These are phyloP conservation scores for Choiromyces venosus DNA, from an alignment of 495 filamentous ascomycete genomes.

Conservation along the genomic window DNA sequence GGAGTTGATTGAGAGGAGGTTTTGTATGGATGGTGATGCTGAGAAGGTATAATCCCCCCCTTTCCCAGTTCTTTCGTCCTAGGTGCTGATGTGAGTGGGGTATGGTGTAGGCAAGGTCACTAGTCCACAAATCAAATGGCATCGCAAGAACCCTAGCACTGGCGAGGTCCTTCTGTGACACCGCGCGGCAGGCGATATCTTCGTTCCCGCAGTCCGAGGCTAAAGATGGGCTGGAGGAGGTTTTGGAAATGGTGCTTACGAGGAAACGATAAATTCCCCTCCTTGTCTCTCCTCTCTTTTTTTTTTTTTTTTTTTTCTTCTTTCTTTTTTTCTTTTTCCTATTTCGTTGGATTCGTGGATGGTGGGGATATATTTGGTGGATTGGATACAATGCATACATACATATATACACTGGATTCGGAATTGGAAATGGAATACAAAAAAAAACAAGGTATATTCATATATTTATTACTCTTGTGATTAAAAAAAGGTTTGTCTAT, in stretches of 20 bases:
- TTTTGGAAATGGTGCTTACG: conserved; percentile 87
- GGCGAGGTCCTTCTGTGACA: conserved; percentile 82
- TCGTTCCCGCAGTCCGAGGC: conserved; percentile 86
- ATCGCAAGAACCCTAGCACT: conserved; percentile 83
- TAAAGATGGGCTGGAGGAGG: conserved; percentile 81
- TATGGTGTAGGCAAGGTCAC: conserved; percentile 68
- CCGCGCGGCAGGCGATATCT: conserved; percentile 75
- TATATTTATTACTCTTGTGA: too few species aligned
- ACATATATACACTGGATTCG: background rate
- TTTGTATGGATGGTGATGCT: conserved; percentile 75
- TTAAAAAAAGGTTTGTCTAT: too few species aligned
- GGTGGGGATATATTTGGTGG: background rate
- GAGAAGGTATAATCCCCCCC: conserved; percentile 52
- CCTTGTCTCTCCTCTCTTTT: background rate
- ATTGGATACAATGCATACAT: background rate
- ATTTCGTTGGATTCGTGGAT: background rate
- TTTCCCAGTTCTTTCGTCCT: conserved; percentile 14
- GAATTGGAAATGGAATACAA: too few species aligned
- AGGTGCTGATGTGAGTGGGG: conserved; percentile 8
- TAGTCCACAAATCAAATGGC: conserved; percentile 76
- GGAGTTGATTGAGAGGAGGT: conserved; percentile 84
- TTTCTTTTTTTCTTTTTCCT: background rate
- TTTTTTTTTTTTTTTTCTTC: background rate
- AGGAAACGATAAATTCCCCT: conserved; percentile 62
- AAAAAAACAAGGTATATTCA: too few species aligned